Evolutionary conservation across 108 stramenopile genomes (phyloP).

Genomic region (Cyclotella distinguenda): DNA sequence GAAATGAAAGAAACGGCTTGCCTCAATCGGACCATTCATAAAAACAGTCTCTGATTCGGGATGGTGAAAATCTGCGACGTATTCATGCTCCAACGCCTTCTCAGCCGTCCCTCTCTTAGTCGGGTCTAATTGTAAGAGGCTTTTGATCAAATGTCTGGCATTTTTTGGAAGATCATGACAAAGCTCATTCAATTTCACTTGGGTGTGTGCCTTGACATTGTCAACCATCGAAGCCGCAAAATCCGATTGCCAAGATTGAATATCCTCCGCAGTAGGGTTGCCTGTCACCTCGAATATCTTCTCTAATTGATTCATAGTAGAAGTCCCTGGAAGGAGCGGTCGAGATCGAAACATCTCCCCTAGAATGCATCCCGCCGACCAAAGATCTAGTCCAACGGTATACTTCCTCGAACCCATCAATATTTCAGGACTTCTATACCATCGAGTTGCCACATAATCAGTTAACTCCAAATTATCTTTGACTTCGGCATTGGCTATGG

Average conservation of each 20-base stretch:
- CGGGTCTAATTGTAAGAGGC: slow-evolving; percentile 75
- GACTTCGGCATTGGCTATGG: slow-evolving; percentile 59
- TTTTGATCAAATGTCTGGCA: slow-evolving; percentile 62
- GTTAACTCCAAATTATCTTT: slow-evolving; percentile 65
- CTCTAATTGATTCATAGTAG: slow-evolving; percentile 69
- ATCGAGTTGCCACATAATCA: slow-evolving; percentile 87
- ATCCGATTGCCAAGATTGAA: slow-evolving; percentile 60
- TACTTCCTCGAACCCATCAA: slow-evolving; percentile 80
- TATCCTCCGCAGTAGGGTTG: slow-evolving; percentile 50
- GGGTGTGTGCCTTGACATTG: slow-evolving; percentile 51
- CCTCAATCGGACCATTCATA: slow-evolving; percentile 43
- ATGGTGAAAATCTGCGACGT: slow-evolving; percentile 80
- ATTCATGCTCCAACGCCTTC: slow-evolving; percentile 70
- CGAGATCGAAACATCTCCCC: slow-evolving; percentile 60
- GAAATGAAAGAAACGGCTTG: not conserved
- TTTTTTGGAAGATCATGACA: slow-evolving; percentile 71
- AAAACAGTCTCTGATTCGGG: slow-evolving; percentile 58
- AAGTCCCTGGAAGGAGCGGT: slow-evolving; percentile 63
- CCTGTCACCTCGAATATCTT: slow-evolving; percentile 70
- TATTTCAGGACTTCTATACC: slow-evolving; percentile 86
- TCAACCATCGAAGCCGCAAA: slow-evolving; percentile 66
- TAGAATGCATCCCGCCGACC: slow-evolving; percentile 81
- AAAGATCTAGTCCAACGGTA: slow-evolving; percentile 79
- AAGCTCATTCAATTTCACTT: slow-evolving; percentile 55
- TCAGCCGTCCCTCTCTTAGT: slow-evolving; percentile 62